phyloP scores from a whole-genome alignment of 495 filamentous ascomycete genomes.

The Usnea hakonensis region DNA sequence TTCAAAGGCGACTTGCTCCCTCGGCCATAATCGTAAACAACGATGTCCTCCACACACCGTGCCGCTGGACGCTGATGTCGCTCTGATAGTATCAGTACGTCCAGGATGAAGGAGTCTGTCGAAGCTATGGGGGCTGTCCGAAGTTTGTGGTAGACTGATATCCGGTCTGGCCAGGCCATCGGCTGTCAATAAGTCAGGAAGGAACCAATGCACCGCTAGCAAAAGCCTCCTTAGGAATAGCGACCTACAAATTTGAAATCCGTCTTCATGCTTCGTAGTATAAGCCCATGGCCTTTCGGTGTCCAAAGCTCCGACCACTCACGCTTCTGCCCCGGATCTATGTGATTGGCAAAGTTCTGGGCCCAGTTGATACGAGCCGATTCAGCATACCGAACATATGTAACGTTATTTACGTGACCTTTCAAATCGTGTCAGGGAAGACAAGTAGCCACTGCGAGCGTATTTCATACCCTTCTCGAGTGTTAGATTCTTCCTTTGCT shows the following conservation, averaged over 20 bases:
- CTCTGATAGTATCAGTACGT: conserved; percentile 69
- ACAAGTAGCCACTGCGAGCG: background rate
- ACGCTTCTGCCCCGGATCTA: conserved; percentile 56
- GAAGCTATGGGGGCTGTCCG: conserved; percentile 39
- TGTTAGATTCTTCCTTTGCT: background rate
- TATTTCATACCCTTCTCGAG: conserved; percentile 4
- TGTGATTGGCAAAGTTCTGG: conserved; percentile 60
- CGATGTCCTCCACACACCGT: conserved; percentile 70
- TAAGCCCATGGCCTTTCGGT: conserved; percentile 61
- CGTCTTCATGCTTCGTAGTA: conserved; percentile 69
- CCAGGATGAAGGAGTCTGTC: conserved; percentile 47
- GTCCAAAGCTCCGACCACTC: conserved; percentile 67
- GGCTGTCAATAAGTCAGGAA: conserved; percentile 47
- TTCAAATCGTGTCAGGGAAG: conserved; percentile 15
- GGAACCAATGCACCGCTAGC: background rate
- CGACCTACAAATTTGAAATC: conserved; percentile 84
- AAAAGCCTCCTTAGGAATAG: background rate
- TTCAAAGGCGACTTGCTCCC: conserved; percentile 49
- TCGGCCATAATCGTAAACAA: conserved; percentile 72
- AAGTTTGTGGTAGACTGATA: conserved; percentile 85
- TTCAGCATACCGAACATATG: conserved; percentile 79
- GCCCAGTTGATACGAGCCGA: conserved; percentile 78
- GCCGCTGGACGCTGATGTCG: conserved; percentile 70
- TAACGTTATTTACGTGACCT: conserved; percentile 87
- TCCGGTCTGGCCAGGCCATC: conserved; percentile 77